A percentile compares a stretch with the other conserved stretches of the same genome.
Conservation (phyloP, 805 yeast genomes). For the Yarrowia sp. region DNA sequence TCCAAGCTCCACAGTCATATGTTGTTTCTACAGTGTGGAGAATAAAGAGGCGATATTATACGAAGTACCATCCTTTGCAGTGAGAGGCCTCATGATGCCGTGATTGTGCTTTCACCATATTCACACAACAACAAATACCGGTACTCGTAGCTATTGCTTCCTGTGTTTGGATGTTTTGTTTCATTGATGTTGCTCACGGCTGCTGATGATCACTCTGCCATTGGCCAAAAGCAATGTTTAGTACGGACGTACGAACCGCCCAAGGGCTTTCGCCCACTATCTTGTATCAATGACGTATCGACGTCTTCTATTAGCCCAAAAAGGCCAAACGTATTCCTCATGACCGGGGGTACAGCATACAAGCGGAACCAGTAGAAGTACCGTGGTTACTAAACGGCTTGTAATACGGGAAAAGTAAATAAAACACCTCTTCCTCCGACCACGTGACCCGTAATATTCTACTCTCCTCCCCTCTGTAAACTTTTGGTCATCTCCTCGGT, state of each 20-base stretch:
- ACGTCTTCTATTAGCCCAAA: not conserved
- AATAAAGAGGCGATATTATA: not conserved
- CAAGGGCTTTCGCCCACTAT: too few relatives aligned
- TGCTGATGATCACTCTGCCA: conserved; percentile 12
- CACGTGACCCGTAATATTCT: not conserved
- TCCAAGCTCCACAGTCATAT: too few relatives aligned
- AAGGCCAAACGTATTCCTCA: not conserved
- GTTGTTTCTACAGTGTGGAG: not conserved
- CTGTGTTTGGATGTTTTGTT: too few relatives aligned
- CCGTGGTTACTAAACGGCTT: too few relatives aligned
- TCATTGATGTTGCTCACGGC: not conserved
- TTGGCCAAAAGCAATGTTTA: conserved; percentile 21
- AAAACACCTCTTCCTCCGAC: too few relatives aligned
- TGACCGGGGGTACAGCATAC: not conserved
- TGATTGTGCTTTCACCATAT: too few relatives aligned
- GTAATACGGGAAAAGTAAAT: too few relatives aligned
- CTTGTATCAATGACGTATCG: not conserved
- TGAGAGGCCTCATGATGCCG: too few relatives aligned
- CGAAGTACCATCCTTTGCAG: too few relatives aligned
- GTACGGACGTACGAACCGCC: not conserved
- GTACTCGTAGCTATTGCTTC: too few relatives aligned
- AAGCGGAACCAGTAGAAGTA: too few relatives aligned
- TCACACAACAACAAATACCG: too few relatives aligned
- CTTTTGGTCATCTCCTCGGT: conserved; percentile 19
- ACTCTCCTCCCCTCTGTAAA: not conserved